Evolutionary conservation across 306 rosid species (phyloP).

Genomic region (Acmispon strigosus): DNA sequence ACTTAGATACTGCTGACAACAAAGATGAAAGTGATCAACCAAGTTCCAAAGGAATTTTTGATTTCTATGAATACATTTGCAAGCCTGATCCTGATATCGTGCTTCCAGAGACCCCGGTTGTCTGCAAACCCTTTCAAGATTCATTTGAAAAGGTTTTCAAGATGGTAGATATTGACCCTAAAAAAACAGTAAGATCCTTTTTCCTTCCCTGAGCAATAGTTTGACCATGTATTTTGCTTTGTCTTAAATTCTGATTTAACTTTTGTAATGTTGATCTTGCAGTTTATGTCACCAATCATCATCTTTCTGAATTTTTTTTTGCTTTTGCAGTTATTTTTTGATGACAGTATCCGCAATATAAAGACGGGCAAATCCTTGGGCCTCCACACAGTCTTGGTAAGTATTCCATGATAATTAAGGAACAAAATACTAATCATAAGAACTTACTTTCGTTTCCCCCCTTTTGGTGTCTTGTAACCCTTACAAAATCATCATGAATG

Average conservation of each 20-base stretch:
- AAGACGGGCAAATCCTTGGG: constrained; percentile 52
- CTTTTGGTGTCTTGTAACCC: background rate
- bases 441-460: background rate
- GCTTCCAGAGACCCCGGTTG: constrained; percentile 58
- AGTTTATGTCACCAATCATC: background rate
- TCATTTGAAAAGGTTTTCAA: constrained; percentile 59
- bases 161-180: constrained; percentile 59
- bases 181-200: constrained; percentile 49
- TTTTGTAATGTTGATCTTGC: background rate
- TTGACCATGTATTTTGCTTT: background rate
- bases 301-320: background rate
- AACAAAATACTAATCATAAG: background rate
- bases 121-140: constrained; percentile 68
- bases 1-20: background rate
- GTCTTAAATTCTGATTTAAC: background rate
- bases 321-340: constrained; percentile 66
- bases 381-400: constrained; percentile 74
- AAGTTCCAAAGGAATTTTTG: constrained; percentile 20
- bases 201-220: background rate
- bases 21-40: constrained; percentile 12
- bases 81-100: constrained; percentile 32
- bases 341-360: constrained; percentile 66
- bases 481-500: background rate
- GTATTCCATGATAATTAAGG: background rate
- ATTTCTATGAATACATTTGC: constrained; percentile 28